A percentile compares a stretch with the other conserved stretches of the same genome.
Evolutionary conservation across 805 yeast species (phyloP).

Genomic region (Yarrowia sp.): DNA sequence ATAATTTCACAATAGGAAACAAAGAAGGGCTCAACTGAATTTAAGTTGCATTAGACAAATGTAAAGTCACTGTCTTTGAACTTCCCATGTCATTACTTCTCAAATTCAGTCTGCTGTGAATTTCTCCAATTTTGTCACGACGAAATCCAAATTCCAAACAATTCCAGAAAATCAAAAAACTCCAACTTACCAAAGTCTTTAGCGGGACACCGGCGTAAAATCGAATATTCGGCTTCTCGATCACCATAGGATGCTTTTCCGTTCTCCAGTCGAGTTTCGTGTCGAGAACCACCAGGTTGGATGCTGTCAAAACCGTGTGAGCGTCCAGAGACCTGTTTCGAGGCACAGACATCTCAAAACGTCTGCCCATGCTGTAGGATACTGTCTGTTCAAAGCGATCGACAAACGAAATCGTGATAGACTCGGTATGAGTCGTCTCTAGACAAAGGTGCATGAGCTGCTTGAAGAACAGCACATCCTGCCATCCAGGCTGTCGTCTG

Average conservation of each 20-base stretch:
- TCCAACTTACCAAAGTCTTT: slow-evolving; percentile 14
- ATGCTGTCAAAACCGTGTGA: neutral
- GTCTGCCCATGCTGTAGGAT: neutral
- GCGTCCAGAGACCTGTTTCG: neutral
- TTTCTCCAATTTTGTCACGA: too few relatives aligned
- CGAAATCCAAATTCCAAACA: too few relatives aligned
- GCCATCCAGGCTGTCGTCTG: neutral
- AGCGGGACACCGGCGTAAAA: slow-evolving; percentile 7
- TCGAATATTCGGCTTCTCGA: neutral
- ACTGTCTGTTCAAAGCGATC: slow-evolving; percentile 15
- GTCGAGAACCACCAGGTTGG: neutral
- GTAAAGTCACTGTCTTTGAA: too few relatives aligned
- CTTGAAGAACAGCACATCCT: slow-evolving; percentile 5
- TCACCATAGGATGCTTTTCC: neutral
- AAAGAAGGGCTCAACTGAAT: too few relatives aligned
- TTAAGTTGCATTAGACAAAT: too few relatives aligned
- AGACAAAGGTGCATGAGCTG: slow-evolving; percentile 18
- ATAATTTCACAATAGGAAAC: too few relatives aligned
- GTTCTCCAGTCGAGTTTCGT: slow-evolving; percentile 2
- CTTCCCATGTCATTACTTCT: too few relatives aligned
- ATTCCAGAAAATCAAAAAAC: too few relatives aligned
- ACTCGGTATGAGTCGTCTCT: neutral
- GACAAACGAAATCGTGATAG: neutral
- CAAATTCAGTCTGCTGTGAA: too few relatives aligned
- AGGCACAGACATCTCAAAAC: neutral